Evolutionary conservation across 2,329 filamentous ascomycete species (phyloP), one percentile per base, ranked within the genome.

Genomic region (Ceratocystis cubensis): DNA sequence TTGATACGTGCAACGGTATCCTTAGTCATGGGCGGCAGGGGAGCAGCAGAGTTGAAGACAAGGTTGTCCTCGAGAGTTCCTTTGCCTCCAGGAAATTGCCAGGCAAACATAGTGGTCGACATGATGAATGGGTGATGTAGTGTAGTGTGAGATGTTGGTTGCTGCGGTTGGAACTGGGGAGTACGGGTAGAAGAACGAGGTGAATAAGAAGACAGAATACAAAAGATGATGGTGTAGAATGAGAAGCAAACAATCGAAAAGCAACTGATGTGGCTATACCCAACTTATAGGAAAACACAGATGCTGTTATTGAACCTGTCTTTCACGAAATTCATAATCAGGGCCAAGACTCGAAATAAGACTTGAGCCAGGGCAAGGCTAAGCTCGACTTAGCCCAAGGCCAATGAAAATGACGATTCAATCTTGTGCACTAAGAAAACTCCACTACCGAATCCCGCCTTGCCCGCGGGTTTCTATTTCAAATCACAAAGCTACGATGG

Each of bases 1-100:
- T 75, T 72, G 63, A 82, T 73, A 56, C 81, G 74, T 63, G 79
- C 72, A 50, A 77, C 70, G 61, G 74, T 72, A 2, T 68, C 46
- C 8, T 71, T 69, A 1, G 15, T 10, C 61, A 50, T 33, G 13
- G 66, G 48, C 8, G 74, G 73, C 1, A 67, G 67, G 46, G 72
- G 57, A 15, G 67, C 48, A 28, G 63, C 46, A 2, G 65, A 1
- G 65, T 69, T 63, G 44, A 75, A 71, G 13, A 67, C 65, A 30
- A 76, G 67, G 15, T 66, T 69, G 10, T 71, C 65, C 4, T 69
- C 66, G 20, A 75, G 33, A 13, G 67, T 46, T 25, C 75, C 74
- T 10, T 53, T 50, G 0, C 73, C 72, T 1, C 65, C 61, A 45
- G 70, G 63, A 41, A 68, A 22, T 37, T 69, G 69, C 69, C 69